Base-by-base conservation (phyloP, 495 filamentous ascomycete genomes). In the Paragyromitra xinjiangensis region DNA sequence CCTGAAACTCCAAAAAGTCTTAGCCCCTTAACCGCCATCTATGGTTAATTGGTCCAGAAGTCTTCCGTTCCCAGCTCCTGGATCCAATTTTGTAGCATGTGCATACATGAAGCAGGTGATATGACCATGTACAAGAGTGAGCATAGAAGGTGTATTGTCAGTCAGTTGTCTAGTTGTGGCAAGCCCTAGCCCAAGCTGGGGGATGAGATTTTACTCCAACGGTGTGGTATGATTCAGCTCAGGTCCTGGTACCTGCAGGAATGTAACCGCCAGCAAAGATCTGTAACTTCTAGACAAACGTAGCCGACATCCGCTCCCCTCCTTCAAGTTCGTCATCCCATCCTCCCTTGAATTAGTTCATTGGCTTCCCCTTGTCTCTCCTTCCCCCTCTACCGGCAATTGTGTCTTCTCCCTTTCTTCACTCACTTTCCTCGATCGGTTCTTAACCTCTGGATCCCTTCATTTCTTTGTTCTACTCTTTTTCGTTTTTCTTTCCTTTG, bases 1-100 rank as follows among this genome's bases (percentile, higher is more conserved):
- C 24, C 34, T 78, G 74, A 79, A 79, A 79, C 77, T 51, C 22
- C 65, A 37, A 61, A 59, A 58, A 59, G 19, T 50, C 24, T 64
- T 40, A 29, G 51, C 70, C 65, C 66, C 74, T 71, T 78, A 78
- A 51, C 74, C 74, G 66, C 77, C 64, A 22, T 22, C 19, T 22
- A 22, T 55, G 45, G n/a, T 44, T 56, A 39, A 55, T 63, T 37
- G 45, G 48, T 34, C 37, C 16, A 67, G 24, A 55, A 45, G 68
- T 45, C 48, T 40, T 37, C 42, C 22, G 62, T 69, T 77, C 58
- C 14, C 44, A 26, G 22, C 48, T 39, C 64, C 66, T 78, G 64
- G 50, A 56, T 65, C 53, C 29, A 22, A 48, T 58, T 37, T 19
- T 63, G 45, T 34, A 34, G 37, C 29, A 42, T 48, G 39, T 39